Conservation (phyloP, 345 rosid genomes). For the Acer negundo region DNA sequence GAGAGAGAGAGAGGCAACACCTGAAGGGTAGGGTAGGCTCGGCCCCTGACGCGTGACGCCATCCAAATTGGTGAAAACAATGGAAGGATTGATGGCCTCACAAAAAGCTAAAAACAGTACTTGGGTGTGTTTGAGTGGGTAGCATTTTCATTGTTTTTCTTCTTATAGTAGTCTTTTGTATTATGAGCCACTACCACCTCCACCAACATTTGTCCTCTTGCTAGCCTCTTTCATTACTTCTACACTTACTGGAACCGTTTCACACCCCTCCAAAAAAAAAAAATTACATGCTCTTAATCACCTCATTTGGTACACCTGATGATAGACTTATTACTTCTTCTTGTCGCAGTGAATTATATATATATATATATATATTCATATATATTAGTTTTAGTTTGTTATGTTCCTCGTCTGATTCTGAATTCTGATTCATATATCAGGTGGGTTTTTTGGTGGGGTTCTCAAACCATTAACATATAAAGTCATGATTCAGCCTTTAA, state of each 20-base stretch:
- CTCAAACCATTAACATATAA: constrained; percentile 26
- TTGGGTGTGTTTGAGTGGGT: constrained; percentile 30
- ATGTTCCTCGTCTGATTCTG: constrained; percentile 8
- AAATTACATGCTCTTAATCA: not conserved
- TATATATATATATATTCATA: not conserved
- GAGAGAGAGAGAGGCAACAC: constrained; percentile 3
- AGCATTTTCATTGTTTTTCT: constrained; percentile 38
- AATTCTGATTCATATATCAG: constrained; percentile 18
- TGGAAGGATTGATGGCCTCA: constrained; percentile 16
- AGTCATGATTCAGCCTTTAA: constrained; percentile 40
- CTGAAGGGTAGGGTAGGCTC: constrained; percentile 23
- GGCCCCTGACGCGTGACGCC: constrained; percentile 7
- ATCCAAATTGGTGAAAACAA: constrained; percentile 26
- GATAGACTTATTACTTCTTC: constrained; percentile 11
- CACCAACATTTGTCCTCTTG: constrained; percentile 64
- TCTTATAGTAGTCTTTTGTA: constrained; percentile 30
- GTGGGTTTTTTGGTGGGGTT: constrained; percentile 33
- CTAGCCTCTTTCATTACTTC: constrained; percentile 38
- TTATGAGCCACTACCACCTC: constrained; percentile 61
- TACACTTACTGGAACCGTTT: constrained; percentile 24
- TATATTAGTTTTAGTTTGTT: not conserved
- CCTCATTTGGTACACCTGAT: constrained; percentile 14
- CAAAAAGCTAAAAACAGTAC: constrained; percentile 29
- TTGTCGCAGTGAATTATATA: not conserved
- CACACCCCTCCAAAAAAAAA: constrained; percentile 5